Base-by-base conservation (phyloP, 2,329 filamentous ascomycete genomes). In the Aspergillus caelatus region DNA sequence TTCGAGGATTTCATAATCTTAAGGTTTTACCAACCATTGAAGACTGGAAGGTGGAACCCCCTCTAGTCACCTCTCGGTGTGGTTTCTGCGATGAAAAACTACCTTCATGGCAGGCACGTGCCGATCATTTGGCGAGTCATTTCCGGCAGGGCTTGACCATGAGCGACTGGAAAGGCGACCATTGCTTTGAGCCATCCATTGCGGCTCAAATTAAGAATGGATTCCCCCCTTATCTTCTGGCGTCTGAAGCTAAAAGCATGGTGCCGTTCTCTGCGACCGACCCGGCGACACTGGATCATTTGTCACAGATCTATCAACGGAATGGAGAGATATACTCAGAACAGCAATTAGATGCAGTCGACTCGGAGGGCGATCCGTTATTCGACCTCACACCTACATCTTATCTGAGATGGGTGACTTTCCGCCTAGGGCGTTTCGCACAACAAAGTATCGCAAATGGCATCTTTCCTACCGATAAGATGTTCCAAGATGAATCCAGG, bases 401-500 rank as follows among this genome's bases (percentile, higher is more conserved):
- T 59, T n/a, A 59, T 62, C 11, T 58, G 54, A 11, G 60, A 16
- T 61, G 67, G 4, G 43, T 70, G 9, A 66, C 67, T 1, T 62
- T 60, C 9, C 69, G 69, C 48, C 36, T 70, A 1, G 66, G 68
- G 26, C 64, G 65, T 19, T 71, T 63, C 54, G 66, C 68, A 19
- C 66, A 61, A 32, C 50, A 66, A 21, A 57, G 64, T 54, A 68
- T 70, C 58, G 58, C 48, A 12, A 9, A 46, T 10, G 69, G 69
- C 5, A 61, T 69, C 19, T 58, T 68, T 23, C 68, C 68, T 2
- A 66, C 68, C 4, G 72, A 74, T 54, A 67, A 70, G 30, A 65
- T 68, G 63, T 70, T 74, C 26, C 71, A 73, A 58, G 58, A 66
- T 4, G 70, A 74, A 46, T 64, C 67, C 26, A 65, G 71, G 19